These are phyloP conservation scores for Pichia nanzhaoensis DNA, from an alignment of 805 yeast species.

Conservation along the genomic window DNA sequence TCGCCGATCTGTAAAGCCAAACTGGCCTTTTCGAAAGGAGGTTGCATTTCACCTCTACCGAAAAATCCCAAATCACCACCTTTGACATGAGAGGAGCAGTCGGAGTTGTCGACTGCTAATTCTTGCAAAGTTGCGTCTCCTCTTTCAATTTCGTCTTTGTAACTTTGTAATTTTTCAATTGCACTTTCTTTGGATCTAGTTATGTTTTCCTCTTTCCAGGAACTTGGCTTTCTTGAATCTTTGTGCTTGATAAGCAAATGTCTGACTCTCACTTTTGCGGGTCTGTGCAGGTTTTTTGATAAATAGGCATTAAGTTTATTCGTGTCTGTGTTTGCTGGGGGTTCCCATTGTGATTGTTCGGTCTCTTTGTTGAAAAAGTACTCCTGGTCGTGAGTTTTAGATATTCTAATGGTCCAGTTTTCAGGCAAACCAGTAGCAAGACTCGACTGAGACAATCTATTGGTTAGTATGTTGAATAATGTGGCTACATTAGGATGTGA, in stretches of 20 bases:
- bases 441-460: neutral
- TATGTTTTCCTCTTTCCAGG: conserved; percentile 75
- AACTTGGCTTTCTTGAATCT: conserved; percentile 82
- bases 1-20: conserved; percentile 79
- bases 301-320: conserved; percentile 53
- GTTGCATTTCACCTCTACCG: conserved; percentile 92
- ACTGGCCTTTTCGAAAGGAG: conserved; percentile 83
- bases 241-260: conserved; percentile 81
- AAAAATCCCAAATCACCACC: conserved; percentile 92
- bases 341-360: conserved; percentile 79
- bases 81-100: conserved; percentile 77
- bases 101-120: conserved; percentile 77
- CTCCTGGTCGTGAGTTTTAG: conserved; percentile 76
- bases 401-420: conserved; percentile 75
- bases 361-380: conserved; percentile 71
- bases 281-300: conserved; percentile 38
- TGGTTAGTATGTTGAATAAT: neutral
- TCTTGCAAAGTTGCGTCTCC: conserved; percentile 65
- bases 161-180: conserved; percentile 49
- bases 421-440: conserved; percentile 71
- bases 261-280: conserved; percentile 67
- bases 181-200: conserved; percentile 84
- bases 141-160: conserved; percentile 49
- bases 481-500: neutral
- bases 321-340: conserved; percentile 77